Conservation (phyloP, 345 rosid species). For the Eucalyptus sp. region DNA sequence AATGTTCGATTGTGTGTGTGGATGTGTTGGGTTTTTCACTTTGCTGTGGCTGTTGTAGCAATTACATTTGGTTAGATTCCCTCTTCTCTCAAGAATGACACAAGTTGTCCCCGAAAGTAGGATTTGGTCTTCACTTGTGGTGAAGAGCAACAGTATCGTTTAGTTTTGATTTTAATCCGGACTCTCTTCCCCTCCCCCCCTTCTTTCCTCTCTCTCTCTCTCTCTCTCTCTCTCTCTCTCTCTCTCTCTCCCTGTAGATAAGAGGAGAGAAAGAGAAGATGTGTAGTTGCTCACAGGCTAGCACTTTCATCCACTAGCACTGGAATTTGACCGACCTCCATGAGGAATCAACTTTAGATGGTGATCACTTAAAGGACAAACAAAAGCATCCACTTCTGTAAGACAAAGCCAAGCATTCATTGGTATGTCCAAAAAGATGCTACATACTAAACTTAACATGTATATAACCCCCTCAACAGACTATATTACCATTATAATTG, state of each 20-base stretch:
- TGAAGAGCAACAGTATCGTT: not conserved
- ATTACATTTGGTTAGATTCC: not conserved
- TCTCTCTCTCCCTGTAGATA: not conserved
- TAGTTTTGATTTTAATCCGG: not conserved
- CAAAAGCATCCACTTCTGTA: not conserved
- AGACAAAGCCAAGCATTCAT: not conserved
- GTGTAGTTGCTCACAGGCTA: not conserved
- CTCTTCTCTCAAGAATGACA: not conserved
- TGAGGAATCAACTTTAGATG: not conserved
- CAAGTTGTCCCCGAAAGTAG: not conserved
- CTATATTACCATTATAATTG: not conserved
- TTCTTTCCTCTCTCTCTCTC: not conserved
- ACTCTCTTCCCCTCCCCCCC: not conserved
- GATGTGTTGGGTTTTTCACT: not conserved
- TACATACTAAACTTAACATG: not conserved
- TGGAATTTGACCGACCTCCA: not conserved
- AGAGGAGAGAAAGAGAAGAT: not conserved
- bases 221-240: not conserved
- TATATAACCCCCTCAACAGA: not conserved
- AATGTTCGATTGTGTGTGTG: not conserved
- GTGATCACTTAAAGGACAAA: not conserved
- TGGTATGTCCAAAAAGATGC: not conserved
- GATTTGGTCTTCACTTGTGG: not conserved
- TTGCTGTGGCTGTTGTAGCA: not conserved
- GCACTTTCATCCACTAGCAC: not conserved